These are phyloP conservation scores for Cyclocybe aegerita DNA, from an alignment of 768 basidiomycete species.

Conservation along the genomic window DNA sequence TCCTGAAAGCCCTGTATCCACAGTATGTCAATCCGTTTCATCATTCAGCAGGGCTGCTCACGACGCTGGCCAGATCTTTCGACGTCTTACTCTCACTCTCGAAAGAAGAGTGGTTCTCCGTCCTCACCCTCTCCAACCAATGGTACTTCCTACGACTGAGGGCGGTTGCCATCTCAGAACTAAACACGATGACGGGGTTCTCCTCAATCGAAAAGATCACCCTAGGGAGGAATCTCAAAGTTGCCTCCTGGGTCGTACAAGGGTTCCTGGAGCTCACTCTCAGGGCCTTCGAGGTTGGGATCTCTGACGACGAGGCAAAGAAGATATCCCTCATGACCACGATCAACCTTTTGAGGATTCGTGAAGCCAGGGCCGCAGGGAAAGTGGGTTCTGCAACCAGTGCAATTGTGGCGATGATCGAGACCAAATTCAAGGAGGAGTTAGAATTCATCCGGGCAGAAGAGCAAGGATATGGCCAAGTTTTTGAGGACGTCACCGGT, in stretches of 20 bases:
- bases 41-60: not conserved
- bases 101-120: constrained; percentile 3
- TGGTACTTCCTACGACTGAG: constrained; percentile 7
- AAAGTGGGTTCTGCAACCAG: no score
- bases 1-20: constrained; percentile 2
- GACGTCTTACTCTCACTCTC: not conserved
- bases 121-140: constrained; percentile 4
- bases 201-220: constrained; percentile 2
- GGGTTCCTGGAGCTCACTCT: constrained; percentile 1
- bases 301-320: constrained; percentile 8
- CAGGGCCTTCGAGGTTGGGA: not conserved
- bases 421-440: no score
- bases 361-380: no score
- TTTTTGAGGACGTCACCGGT: no score
- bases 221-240: not conserved
- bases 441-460: no score
- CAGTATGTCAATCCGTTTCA: not conserved
- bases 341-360: no score
- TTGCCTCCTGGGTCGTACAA: constrained; percentile 8
- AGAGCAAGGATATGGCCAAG: no score
- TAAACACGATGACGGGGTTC: constrained; percentile 1
- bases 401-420: no score
- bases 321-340: no score
- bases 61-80: no score
- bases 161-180: not conserved